Conservation (phyloP, 768 basidiomycete genomes). For the Daedaleopsis sinensis region DNA sequence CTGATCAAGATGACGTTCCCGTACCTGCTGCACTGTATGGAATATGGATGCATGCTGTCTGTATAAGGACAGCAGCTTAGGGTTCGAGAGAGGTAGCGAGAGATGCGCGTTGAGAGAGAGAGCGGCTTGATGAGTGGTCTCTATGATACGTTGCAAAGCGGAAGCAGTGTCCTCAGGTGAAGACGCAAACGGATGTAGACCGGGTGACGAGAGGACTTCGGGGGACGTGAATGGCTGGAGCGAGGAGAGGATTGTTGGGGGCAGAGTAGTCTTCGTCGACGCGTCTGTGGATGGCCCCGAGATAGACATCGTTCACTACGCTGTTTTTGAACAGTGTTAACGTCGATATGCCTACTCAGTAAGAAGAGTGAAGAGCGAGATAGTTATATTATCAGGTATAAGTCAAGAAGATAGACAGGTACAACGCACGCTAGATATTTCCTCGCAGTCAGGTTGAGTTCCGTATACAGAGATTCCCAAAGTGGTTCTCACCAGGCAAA, state of each 20-base stretch:
- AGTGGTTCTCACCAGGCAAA: no score
- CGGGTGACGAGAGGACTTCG: slow-evolving; percentile 20
- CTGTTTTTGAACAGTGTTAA: no score
- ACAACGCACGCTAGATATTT: neutral
- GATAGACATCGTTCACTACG: neutral
- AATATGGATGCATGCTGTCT: slow-evolving; percentile 62
- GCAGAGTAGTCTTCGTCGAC: neutral
- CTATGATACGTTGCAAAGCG: slow-evolving; percentile 53
- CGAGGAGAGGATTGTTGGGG: slow-evolving; percentile 7
- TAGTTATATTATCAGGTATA: no score
- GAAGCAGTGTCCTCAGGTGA: slow-evolving; percentile 29
- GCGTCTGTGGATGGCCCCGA: neutral
- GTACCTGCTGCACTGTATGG: slow-evolving; percentile 56
- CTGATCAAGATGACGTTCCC: slow-evolving; percentile 17
- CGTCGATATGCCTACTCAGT: no score
- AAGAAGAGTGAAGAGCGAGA: no score
- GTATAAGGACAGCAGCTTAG: slow-evolving; percentile 69
- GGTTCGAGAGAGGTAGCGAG: slow-evolving; percentile 55
- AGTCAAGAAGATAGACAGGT: neutral
- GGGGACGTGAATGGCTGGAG: slow-evolving; percentile 25
- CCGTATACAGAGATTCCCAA: no score
- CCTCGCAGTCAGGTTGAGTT: no score
- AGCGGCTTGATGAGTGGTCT: slow-evolving; percentile 53
- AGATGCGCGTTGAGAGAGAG: slow-evolving; percentile 56
- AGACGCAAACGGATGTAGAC: slow-evolving; percentile 31